Conservation (phyloP, 768 basidiomycete genomes). For the Russula vinacea region DNA sequence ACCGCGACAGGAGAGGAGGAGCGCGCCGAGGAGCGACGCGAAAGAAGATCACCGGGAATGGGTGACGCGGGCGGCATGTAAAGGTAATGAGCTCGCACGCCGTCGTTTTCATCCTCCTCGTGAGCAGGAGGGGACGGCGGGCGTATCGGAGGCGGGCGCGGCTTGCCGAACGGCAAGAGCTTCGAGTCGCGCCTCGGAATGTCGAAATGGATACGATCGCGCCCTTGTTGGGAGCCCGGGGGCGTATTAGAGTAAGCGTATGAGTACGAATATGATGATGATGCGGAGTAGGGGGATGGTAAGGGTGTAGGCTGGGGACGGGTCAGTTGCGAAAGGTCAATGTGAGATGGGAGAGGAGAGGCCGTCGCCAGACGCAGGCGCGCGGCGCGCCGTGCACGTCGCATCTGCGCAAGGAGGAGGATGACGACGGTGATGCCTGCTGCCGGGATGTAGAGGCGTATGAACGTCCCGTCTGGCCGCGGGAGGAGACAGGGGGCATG, state of each 20-base stretch:
- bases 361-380: conserved; percentile 25
- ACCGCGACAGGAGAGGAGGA: not conserved
- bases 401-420: conserved; percentile 47
- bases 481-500: conserved; percentile 80
- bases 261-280: conserved; percentile 29
- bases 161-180: not conserved
- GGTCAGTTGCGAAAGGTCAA: not conserved
- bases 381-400: conserved; percentile 21
- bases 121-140: conserved; percentile 9
- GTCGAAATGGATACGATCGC: conserved; percentile 9
- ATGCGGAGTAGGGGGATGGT: conserved; percentile 29
- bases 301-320: not conserved
- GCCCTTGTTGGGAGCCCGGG: conserved; percentile 11
- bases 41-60: conserved; percentile 12
- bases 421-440: conserved; percentile 51
- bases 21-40: conserved; percentile 11
- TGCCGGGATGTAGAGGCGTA: conserved; percentile 60
- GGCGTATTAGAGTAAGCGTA: conserved; percentile 30
- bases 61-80: conserved; percentile 21
- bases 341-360: conserved; percentile 22
- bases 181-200: conserved; percentile 8
- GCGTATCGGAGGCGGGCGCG: not conserved
- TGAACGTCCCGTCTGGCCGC: conserved; percentile 59
- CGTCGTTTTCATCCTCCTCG: conserved; percentile 30
- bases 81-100: conserved; percentile 28